A percentile compares a stretch with the other conserved stretches of the same genome.
phyloP scores from a whole-genome alignment of 2,329 filamentous ascomycete genomes.

The Aspergillus arachidicola region DNA sequence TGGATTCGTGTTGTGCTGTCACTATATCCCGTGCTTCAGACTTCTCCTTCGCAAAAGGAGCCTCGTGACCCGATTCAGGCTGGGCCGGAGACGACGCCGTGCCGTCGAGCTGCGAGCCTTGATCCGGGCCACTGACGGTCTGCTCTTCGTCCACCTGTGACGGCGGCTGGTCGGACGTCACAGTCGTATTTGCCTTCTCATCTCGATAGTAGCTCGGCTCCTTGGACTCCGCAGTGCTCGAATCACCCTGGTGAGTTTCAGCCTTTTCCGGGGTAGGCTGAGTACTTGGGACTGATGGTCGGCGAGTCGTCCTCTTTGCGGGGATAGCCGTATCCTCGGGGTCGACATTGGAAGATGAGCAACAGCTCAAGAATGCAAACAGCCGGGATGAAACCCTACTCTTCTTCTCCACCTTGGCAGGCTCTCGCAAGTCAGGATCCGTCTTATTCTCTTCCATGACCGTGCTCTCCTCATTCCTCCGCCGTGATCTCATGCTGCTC shows the following conservation, averaged over 20 bases:
- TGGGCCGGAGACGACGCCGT: constrained; percentile 20
- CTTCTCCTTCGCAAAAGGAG: constrained; percentile 12
- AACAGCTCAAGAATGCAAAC: constrained; percentile 53
- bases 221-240: constrained; percentile 44
- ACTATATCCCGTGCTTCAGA: constrained; percentile 16
- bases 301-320: constrained; percentile 49
- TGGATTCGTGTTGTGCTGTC: constrained; percentile 6
- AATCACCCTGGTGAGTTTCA: constrained; percentile 41
- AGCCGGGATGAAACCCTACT: constrained; percentile 43
- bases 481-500: constrained; percentile 54
- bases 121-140: constrained; percentile 37
- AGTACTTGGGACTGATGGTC: constrained; percentile 38
- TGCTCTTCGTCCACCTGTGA: constrained; percentile 31
- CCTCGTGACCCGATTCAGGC: constrained; percentile 16
- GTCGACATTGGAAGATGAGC: constrained; percentile 50
- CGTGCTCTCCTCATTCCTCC: constrained; percentile 36
- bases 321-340: constrained; percentile 46
- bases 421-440: constrained; percentile 33
- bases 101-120: constrained; percentile 43
- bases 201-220: constrained; percentile 38
- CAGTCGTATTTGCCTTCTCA: constrained; percentile 40
- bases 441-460: constrained; percentile 37
- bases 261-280: constrained; percentile 44
- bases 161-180: constrained; percentile 31
- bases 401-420: constrained; percentile 43